phyloP scores from a whole-genome alignment of 1,284 basidiomycete species.

The Vanrija sp. region DNA sequence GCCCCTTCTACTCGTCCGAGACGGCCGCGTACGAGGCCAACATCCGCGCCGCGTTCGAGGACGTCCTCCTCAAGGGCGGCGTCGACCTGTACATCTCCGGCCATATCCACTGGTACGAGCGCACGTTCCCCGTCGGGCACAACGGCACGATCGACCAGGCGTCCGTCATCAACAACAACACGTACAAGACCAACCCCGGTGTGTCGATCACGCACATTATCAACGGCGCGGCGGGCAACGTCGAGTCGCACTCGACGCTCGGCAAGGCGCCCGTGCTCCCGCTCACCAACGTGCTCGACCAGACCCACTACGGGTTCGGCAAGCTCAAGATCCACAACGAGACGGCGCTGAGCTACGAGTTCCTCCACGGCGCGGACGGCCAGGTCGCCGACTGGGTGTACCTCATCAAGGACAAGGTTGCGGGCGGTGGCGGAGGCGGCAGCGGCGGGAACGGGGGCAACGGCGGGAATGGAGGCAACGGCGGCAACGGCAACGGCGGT shows the following conservation, averaged over 20 bases:
- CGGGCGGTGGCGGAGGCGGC: not conserved
- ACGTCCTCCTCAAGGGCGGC: conserved; percentile 38
- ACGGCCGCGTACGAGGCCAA: conserved; percentile 25
- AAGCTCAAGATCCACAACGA: conserved; percentile 37
- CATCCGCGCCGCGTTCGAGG: conserved; percentile 42
- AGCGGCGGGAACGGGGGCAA: too few relatives aligned
- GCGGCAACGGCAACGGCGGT: too few relatives aligned
- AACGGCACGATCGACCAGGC: conserved; percentile 29
- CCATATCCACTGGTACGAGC: conserved; percentile 47
- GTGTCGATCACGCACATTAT: conserved; percentile 29
- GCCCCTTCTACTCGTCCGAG: conserved; percentile 33
- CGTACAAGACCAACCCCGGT: conserved; percentile 17
- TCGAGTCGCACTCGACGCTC: conserved; percentile 32
- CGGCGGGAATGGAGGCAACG: too few relatives aligned
- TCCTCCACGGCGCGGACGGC: conserved; percentile 24
- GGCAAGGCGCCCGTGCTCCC: too few relatives aligned
- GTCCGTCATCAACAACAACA: conserved; percentile 35
- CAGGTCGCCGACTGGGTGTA: conserved; percentile 21
- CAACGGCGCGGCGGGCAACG: conserved; percentile 41
- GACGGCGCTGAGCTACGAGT: conserved; percentile 27
- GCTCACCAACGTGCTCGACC: conserved; percentile 27
- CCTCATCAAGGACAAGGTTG: conserved; percentile 15
- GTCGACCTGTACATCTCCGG: conserved; percentile 43
- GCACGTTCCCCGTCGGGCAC: conserved; percentile 34
- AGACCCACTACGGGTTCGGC: conserved; percentile 29